Conservation (phyloP, 257 asterid genomes). For the Thymus mandschuricus region DNA sequence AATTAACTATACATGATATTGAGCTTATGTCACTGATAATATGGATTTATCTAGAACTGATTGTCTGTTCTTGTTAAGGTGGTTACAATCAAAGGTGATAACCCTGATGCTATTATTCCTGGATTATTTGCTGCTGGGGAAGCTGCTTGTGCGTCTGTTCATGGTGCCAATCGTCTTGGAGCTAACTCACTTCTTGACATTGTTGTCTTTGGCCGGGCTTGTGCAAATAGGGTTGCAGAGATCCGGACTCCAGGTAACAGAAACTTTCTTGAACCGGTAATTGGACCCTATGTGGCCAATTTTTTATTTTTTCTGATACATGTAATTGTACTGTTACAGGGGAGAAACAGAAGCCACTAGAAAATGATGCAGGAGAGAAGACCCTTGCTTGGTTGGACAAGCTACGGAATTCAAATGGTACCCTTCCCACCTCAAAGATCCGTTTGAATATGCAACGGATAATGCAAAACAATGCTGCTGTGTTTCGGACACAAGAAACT, state of each 20-base stretch:
- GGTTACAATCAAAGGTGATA: constrained; percentile 66
- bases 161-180: constrained; percentile 98
- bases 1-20: constrained; percentile 19
- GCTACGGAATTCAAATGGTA: constrained; percentile 89
- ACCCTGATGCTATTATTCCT: constrained; percentile 79
- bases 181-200: constrained; percentile 98
- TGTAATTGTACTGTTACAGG: constrained; percentile 54
- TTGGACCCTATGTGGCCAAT: constrained; percentile 5
- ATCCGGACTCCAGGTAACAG: constrained; percentile 72
- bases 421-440: constrained; percentile 85
- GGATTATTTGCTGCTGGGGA: constrained; percentile 99
- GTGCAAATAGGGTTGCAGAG: constrained; percentile 97
- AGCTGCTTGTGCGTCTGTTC: constrained; percentile 99
- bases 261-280: constrained; percentile 1
- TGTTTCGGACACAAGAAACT: constrained; percentile 95
- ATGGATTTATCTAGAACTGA: constrained; percentile 15
- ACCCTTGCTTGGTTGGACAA: constrained; percentile 97
- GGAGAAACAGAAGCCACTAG: constrained; percentile 78
- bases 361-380: constrained; percentile 85
- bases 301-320: constrained; percentile 25
- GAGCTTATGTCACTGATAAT: constrained; percentile 9
- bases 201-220: constrained; percentile 98
- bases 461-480: constrained; percentile 99
- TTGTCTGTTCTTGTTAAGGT: constrained; percentile 52
- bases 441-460: constrained; percentile 92